Evolutionary conservation across 106 monocot genomes (phyloP).

Genomic region (Dendrobium nobile): DNA sequence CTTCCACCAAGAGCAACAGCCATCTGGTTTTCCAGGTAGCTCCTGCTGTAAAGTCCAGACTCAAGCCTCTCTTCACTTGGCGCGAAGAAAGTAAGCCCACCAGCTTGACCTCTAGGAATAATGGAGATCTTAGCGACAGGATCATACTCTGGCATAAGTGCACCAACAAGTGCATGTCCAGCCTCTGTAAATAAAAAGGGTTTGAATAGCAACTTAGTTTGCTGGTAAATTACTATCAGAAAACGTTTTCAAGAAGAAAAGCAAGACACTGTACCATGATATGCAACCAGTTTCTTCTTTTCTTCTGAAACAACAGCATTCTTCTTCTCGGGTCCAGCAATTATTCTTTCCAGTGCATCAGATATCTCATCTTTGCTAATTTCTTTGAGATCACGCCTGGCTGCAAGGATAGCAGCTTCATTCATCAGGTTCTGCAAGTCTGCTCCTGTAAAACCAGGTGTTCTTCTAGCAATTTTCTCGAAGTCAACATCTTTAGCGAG

Average conservation of each 20-base stretch:
- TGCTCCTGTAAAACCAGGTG: constrained; percentile 97
- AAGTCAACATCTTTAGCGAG: constrained; percentile 98
- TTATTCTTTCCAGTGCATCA: constrained; percentile 94
- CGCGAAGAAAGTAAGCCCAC: constrained; percentile 95
- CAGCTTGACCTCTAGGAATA: constrained; percentile 95
- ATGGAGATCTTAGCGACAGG: constrained; percentile 99
- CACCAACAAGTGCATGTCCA: constrained; percentile 96
- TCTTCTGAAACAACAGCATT: constrained; percentile 98
- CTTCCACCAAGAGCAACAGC: constrained; percentile 98
- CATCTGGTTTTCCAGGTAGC: constrained; percentile 98
- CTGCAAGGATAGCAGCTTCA: constrained; percentile 98
- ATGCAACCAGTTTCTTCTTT: constrained; percentile 92
- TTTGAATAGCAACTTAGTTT: background rate
- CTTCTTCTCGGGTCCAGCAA: constrained; percentile 99
- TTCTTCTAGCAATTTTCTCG: constrained; percentile 93
- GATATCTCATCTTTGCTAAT: constrained; percentile 99
- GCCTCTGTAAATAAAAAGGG: constrained; percentile 51
- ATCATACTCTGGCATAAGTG: constrained; percentile 98
- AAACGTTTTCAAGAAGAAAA: background rate
- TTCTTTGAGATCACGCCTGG: constrained; percentile 89
- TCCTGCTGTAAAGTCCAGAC: constrained; percentile 93
- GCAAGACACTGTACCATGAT: constrained; percentile 57
- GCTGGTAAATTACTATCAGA: background rate
- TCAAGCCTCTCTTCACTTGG: constrained; percentile 98
- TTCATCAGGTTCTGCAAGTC: constrained; percentile 99